Base-by-base conservation (phyloP, 2,329 filamentous ascomycete species). In the Aspergillus intermedius region DNA sequence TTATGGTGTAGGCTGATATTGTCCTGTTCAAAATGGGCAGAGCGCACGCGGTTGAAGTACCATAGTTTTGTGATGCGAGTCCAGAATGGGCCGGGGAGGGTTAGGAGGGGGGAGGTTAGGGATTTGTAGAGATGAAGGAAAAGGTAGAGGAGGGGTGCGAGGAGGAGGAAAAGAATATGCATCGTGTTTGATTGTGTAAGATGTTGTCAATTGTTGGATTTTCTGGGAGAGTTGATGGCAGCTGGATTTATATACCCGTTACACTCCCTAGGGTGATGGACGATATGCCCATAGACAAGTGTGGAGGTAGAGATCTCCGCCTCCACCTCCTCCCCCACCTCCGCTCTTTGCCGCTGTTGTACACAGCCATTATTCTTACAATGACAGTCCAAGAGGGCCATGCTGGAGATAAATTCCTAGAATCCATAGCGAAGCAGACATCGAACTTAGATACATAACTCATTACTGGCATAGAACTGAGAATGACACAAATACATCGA, bases 51-150 rank as follows among this genome's bases (percentile, higher is more conserved):
- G 2, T 53, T 53, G 12, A 76, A 61, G 44, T 74, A 74, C 71
- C 74, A 77, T 1, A 73, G 54, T 1, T 67, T 61, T 3, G 71
- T 73, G 49, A 76, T 71, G 5, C 74, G 64, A 9, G 75, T 64
- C 34, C 65, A 59, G 40, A 74, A 69, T 0, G 75, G 75, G 0
- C 76, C 75, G 0, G 75, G 75, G 17, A 77, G 60, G 5, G 55
- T 54, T 32, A 63, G 63, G 3, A 73, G 62, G 3, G 72, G 72
- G 12, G 65, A 66, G 3, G 50, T 51, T 39, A 63, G 44, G 32
- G 57, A 53, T 32, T 46, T 50, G 28, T 58, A 53, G 19, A 66
- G 37, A 17, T 55, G 49, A 7, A 51, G 22, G 10, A 62, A 17
- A 9, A 61, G 12, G 10, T 53, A 50, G 12, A 53, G 42, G n/a